Evolutionary conservation across 345 rosid genomes (phyloP).

Genomic region (Populus pruinosa): DNA sequence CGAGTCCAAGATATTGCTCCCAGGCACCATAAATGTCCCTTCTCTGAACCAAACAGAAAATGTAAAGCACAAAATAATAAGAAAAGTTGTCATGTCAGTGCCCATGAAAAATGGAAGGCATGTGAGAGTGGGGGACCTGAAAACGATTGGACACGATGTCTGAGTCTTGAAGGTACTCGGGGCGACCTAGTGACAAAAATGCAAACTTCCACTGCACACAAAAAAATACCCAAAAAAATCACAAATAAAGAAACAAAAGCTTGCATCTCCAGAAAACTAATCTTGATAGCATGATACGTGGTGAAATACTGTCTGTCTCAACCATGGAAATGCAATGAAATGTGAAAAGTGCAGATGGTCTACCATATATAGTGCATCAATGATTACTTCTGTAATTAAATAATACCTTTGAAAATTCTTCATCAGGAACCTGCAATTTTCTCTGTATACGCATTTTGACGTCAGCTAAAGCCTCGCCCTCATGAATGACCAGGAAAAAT

Average conservation of each 20-base stretch:
- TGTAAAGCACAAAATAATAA: neutral
- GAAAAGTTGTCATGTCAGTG: neutral
- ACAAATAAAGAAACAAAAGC: neutral
- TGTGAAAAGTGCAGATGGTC: neutral
- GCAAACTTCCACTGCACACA: constrained; percentile 36
- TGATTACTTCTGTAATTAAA: neutral
- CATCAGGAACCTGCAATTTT: constrained; percentile 38
- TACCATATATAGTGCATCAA: neutral
- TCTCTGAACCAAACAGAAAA: constrained; percentile 38
- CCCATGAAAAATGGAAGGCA: neutral
- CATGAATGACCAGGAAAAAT: constrained; percentile 86
- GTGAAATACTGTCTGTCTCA: neutral
- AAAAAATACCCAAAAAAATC: neutral
- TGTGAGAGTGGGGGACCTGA: constrained; percentile 16
- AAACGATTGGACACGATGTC: constrained; percentile 29
- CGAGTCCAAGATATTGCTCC: constrained; percentile 97
- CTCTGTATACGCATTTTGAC: constrained; percentile 53
- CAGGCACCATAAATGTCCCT: constrained; percentile 91
- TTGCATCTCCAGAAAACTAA: neutral
- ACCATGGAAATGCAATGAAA: neutral
- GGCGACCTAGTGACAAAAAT: constrained; percentile 69
- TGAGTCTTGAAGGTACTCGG: constrained; percentile 36
- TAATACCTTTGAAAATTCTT: constrained; percentile 34
- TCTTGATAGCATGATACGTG: neutral
- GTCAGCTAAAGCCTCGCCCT: constrained; percentile 79